phyloP scores from a whole-genome alignment of 2,329 filamentous ascomycete genomes.

The Pyricularia sp. region DNA sequence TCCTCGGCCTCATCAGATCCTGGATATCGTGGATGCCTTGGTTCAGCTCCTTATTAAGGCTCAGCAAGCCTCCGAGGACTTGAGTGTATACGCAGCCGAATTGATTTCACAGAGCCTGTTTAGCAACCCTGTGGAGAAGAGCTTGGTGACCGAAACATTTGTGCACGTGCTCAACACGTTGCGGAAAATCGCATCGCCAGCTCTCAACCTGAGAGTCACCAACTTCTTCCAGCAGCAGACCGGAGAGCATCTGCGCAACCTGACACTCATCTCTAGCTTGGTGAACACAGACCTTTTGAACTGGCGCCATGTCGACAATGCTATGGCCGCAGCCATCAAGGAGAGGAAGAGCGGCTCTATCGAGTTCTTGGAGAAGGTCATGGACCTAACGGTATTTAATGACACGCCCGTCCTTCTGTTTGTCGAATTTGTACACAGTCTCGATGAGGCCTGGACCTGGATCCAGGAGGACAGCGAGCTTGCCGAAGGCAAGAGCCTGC shows the following conservation, averaged over 20 bases:
- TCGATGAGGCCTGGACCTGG: constrained; percentile 77
- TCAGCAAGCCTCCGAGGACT: constrained; percentile 51
- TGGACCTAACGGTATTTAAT: constrained; percentile 70
- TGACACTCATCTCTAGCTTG: constrained; percentile 48
- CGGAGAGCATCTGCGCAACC: constrained; percentile 43
- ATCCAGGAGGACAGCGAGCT: constrained; percentile 63
- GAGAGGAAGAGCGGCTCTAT: constrained; percentile 63
- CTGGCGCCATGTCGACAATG: constrained; percentile 57
- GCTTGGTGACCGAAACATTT: constrained; percentile 49
- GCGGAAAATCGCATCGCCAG: constrained; percentile 47
- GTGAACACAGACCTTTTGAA: constrained; percentile 52
- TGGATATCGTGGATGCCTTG: constrained; percentile 54
- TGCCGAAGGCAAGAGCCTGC: constrained; percentile 58
- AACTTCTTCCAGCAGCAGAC: constrained; percentile 48
- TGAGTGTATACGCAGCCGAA: constrained; percentile 48
- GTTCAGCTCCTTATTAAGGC: constrained; percentile 55
- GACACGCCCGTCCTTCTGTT: constrained; percentile 71
- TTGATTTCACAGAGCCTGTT: constrained; percentile 50
- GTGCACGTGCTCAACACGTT: constrained; percentile 53
- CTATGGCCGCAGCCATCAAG: constrained; percentile 63
- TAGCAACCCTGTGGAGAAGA: constrained; percentile 38
- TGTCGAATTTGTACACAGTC: constrained; percentile 75
- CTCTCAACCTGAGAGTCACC: constrained; percentile 44
- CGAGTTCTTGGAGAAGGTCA: constrained; percentile 68
- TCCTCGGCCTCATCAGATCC: constrained; percentile 46